Percentiles rank a stretch among this genome's conserved stretches.
Evolutionary conservation across 2,329 filamentous ascomycete genomes (phyloP).

Genomic region (Zymoseptoria ardabiliae): DNA sequence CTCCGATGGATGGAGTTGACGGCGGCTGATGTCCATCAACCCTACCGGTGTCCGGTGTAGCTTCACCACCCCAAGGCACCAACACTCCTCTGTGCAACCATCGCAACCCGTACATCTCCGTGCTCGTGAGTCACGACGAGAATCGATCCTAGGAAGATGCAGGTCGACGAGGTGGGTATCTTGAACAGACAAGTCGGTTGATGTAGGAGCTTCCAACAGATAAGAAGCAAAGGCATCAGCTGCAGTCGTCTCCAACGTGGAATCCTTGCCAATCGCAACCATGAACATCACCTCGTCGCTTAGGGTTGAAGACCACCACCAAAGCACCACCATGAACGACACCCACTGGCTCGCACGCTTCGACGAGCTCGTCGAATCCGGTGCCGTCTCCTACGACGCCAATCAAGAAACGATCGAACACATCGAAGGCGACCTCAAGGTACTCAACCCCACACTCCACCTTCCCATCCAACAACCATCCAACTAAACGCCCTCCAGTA

Average conservation of each 20-base stretch:
- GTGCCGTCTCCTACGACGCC: neutral
- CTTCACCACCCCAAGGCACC: too few relatives aligned
- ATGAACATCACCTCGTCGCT: neutral
- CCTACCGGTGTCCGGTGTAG: too few relatives aligned
- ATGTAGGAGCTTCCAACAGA: too few relatives aligned
- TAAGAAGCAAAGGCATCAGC: too few relatives aligned
- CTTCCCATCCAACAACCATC: neutral
- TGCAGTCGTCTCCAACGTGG: neutral
- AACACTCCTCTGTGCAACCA: too few relatives aligned
- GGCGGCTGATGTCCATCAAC: too few relatives aligned
- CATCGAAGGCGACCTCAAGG: neutral
- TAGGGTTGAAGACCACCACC: neutral
- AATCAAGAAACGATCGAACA: neutral
- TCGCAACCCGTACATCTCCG: too few relatives aligned
- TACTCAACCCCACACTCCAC: neutral
- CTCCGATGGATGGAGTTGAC: too few relatives aligned
- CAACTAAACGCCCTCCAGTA: neutral
- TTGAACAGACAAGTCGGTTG: too few relatives aligned
- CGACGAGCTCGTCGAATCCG: constrained; percentile 1
- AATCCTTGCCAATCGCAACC: neutral
- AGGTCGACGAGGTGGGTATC: too few relatives aligned
- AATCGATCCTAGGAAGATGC: too few relatives aligned
- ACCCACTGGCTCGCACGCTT: neutral
- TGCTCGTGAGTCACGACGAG: too few relatives aligned
- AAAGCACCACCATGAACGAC: neutral